Base-by-base conservation (phyloP, 1,284 basidiomycete species). In the Moesziomyces sp. region DNA sequence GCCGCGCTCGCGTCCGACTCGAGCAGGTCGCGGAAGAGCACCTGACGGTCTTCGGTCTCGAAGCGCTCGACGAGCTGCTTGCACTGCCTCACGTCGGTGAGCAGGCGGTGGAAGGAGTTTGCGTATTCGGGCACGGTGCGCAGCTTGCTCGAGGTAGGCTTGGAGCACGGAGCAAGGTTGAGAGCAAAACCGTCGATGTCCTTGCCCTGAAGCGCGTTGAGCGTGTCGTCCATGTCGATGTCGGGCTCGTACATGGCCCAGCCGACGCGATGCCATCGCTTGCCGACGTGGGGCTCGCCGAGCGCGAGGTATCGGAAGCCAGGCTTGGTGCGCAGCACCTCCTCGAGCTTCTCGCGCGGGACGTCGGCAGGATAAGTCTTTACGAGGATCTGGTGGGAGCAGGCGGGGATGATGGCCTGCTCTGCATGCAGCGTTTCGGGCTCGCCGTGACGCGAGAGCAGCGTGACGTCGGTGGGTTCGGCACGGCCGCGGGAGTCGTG, bases 301-400 rank as follows among this genome's bases (percentile, higher is more conserved):
- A 82, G 28, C 14, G 81, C 81, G 1, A 81, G 58, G 52, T 83
- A 82, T 11, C 53, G 66, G 55, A 80, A 83, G 19, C 79, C 79
- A 3, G 74, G 57, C 45, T 69, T 58, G n/a, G 55, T 63, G 26
- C 55, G 52, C 34, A 80, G 70, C 21, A 74, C 62, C 7, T 64
- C 63, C 30, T 83, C 80, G 21, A 83, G 63, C 48, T 60, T 70
- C 5, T 60, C 58, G 5, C 81, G 54, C 5, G 61, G 24, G 3
- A 76, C 21, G n/a, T 79, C 74, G 2, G 77, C 60, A 1, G 79
- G 80, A 51, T 78, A 73, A 23, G 58, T 64, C 38, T 74, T 69
- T 56, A 83, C 57, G 13, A 83, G 57, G 18, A 83, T 69, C 52
- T 81, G 77, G 19, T 64, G 66, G 18, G 76, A 48, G 40, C 75